phyloP scores from a whole-genome alignment of 129 eudicot species.

The Flaveria linearis region DNA sequence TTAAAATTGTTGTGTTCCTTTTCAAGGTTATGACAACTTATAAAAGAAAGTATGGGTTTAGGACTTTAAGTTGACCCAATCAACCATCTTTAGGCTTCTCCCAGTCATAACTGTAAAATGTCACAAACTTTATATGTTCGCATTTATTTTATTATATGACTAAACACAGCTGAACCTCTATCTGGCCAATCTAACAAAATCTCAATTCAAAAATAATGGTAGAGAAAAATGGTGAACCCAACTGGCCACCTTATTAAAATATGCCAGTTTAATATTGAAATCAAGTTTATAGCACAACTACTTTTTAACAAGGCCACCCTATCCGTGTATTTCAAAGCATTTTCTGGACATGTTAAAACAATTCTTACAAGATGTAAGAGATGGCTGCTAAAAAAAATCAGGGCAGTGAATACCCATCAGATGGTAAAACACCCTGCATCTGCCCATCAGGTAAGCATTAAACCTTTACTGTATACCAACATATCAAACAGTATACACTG shows the following conservation, averaged over 20 bases:
- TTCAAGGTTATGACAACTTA: neutral
- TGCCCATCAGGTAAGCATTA: neutral
- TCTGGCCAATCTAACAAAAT: conserved; percentile 15
- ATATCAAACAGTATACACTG: neutral
- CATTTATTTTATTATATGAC: neutral
- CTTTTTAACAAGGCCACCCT: neutral
- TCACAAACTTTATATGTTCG: neutral
- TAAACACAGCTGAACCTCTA: conserved; percentile 6
- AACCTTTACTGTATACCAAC: neutral
- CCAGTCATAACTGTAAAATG: no score
- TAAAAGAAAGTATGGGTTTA: no score
- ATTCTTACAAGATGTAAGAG: conserved; percentile 2
- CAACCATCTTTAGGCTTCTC: no score
- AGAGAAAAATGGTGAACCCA: neutral
- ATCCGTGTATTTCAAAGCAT: neutral
- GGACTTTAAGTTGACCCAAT: no score
- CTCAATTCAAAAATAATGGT: conserved; percentile 12
- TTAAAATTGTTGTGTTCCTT: neutral
- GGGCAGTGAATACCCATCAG: conserved; percentile 8
- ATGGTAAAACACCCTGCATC: neutral
- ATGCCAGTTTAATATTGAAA: neutral
- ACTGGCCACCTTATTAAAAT: neutral
- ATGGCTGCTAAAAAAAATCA: neutral
- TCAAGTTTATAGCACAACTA: neutral
- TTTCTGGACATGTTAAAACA: neutral